A percentile compares a stretch with the other conserved stretches of the same genome.
Evolutionary conservation across 2,329 filamentous ascomycete genomes (phyloP).

Genomic region (Fusarium xyrophilum): DNA sequence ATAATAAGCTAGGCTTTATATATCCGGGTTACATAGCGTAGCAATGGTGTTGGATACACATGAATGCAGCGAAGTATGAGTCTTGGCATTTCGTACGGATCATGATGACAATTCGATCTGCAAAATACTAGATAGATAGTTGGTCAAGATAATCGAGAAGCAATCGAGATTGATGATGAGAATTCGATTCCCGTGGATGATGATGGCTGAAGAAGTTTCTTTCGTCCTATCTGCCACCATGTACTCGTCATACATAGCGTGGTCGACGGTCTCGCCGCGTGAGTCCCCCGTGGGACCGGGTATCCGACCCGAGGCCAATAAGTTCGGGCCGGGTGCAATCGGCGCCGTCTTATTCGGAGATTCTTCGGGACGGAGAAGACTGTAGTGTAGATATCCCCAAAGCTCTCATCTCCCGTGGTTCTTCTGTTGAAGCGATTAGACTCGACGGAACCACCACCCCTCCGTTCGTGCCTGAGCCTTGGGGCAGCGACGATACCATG

Average conservation of each 20-base stretch:
- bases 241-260: not conserved
- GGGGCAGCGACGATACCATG: slow-evolving; percentile 10
- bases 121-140: slow-evolving; percentile 1
- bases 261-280: not conserved
- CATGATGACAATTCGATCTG: slow-evolving; percentile 11
- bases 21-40: not conserved
- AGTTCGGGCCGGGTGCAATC: slow-evolving; percentile 9
- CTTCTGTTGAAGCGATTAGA: not conserved
- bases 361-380: not conserved
- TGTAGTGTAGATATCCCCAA: slow-evolving; percentile 9
- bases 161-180: slow-evolving; percentile 11
- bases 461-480: slow-evolving; percentile 18
- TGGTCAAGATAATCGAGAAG: slow-evolving; percentile 4
- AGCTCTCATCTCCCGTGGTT: not conserved
- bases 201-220: not conserved
- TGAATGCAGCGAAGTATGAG: not conserved
- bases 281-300: slow-evolving; percentile 7
- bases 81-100: not conserved
- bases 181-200: slow-evolving; percentile 2
- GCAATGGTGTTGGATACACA: not conserved
- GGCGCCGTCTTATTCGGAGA: slow-evolving; percentile 2
- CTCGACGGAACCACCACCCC: slow-evolving; percentile 1
- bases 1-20: no score
- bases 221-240: not conserved
- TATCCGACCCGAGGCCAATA: slow-evolving; percentile 4